These are phyloP conservation scores for Leavenworthia alabamica DNA, from an alignment of 345 rosid species.

Conservation along the genomic window DNA sequence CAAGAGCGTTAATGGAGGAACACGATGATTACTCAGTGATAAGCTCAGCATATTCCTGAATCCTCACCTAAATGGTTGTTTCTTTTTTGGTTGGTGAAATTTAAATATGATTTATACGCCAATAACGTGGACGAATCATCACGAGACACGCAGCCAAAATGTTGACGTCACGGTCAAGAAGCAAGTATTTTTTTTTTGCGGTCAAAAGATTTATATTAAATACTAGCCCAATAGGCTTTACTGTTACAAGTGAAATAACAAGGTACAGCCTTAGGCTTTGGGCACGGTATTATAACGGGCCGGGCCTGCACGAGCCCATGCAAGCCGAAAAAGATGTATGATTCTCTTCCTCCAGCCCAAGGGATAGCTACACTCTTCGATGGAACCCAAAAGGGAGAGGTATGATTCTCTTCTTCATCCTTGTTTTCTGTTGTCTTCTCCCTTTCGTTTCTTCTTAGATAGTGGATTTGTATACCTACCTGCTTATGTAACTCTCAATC, in stretches of 20 bases:
- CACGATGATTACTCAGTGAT: conserved; percentile 28
- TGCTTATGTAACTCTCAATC: conserved; percentile 36
- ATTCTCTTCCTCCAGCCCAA: too few species aligned
- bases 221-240: too few species aligned
- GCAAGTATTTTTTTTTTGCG: too few species aligned
- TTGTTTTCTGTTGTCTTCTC: not conserved
- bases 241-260: too few species aligned
- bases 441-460: not conserved
- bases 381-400: conserved; percentile 95
- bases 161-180: not conserved
- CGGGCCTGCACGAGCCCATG: too few species aligned
- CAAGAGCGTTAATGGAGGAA: conserved; percentile 29
- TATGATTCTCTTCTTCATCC: conserved; percentile 40
- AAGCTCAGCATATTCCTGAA: conserved; percentile 29
- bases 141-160: not conserved
- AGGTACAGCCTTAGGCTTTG: too few species aligned
- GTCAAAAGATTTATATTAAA: too few species aligned
- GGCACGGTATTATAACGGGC: too few species aligned
- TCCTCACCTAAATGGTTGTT: not conserved
- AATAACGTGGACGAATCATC: conserved; percentile 9
- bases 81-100: not conserved
- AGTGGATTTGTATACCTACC: not conserved
- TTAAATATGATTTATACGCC: not conserved
- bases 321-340: too few species aligned
- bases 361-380: conserved; percentile 65